Conservation (phyloP, 768 basidiomycete species). For the Tylopilus cervinicoccineus region DNA sequence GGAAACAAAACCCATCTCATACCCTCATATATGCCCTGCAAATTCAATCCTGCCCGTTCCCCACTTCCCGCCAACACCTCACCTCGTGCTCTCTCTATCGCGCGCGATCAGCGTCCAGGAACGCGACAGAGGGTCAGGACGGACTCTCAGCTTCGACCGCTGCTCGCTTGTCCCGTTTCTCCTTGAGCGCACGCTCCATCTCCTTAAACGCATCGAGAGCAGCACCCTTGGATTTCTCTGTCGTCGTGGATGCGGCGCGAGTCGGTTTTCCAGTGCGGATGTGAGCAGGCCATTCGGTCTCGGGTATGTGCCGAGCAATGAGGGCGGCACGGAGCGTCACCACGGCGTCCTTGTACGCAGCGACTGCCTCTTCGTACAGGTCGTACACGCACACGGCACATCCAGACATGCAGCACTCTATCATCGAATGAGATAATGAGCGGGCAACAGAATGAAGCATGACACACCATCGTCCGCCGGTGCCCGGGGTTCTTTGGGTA, state of each 20-base stretch:
- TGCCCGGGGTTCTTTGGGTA: conserved; percentile 59
- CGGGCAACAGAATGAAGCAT: no score
- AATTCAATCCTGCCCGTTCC: conserved; percentile 10
- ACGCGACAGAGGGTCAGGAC: conserved; percentile 28
- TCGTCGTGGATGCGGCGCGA: background rate
- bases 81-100: conserved; percentile 17
- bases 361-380: conserved; percentile 72
- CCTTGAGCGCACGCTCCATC: conserved; percentile 54
- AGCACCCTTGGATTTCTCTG: conserved; percentile 26
- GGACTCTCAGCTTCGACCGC: conserved; percentile 35
- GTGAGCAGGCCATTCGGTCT: conserved; percentile 60
- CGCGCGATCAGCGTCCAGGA: conserved; percentile 9
- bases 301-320: conserved; percentile 42
- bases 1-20: conserved; percentile 50
- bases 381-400: conserved; percentile 93
- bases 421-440: background rate
- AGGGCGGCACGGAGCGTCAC: conserved; percentile 49
- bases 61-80: conserved; percentile 16
- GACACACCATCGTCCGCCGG: conserved; percentile 55
- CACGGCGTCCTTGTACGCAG: conserved; percentile 56
- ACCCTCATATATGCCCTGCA: conserved; percentile 39
- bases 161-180: conserved; percentile 37
- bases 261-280: conserved; percentile 32
- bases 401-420: conserved; percentile 95
- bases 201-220: conserved; percentile 68